These are phyloP conservation scores for Picochlorum sp. DNA, from an alignment of 139 green algal species.

Conservation along the genomic window DNA sequence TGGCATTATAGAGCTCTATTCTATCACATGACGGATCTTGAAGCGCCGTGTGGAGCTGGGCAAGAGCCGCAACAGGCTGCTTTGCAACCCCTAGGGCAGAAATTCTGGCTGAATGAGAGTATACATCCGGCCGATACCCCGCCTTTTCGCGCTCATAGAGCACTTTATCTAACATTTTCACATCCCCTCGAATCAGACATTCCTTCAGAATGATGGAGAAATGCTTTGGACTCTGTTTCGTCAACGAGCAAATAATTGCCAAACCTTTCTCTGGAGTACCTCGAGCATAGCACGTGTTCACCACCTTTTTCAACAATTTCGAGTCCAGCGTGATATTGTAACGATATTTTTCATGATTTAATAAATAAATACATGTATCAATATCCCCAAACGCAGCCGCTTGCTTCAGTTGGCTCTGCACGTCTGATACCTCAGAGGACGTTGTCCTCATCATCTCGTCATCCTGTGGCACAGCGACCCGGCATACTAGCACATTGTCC, in stretches of 20 bases:
- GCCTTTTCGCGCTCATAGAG: constrained; percentile 4
- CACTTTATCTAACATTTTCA: constrained; percentile 10
- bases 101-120: constrained; percentile 9
- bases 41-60: constrained; percentile 16
- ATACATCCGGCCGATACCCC: constrained; percentile 11
- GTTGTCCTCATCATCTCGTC: too few relatives aligned
- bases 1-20: constrained; percentile 33
- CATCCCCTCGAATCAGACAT: constrained; percentile 10
- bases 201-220: constrained; percentile 10
- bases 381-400: constrained; percentile 3
- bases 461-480: too few relatives aligned
- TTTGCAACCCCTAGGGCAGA: background rate
- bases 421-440: background rate
- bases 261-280: constrained; percentile 7
- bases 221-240: background rate
- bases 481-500: too few relatives aligned
- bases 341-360: constrained; percentile 3
- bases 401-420: background rate
- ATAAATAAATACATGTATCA: constrained; percentile 9
- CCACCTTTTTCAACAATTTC: background rate
- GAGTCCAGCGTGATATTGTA: background rate
- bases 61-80: constrained; percentile 15
- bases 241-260: constrained; percentile 1
- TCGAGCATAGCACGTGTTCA: background rate
- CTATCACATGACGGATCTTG: constrained; percentile 9